Percentiles rank a stretch among this genome's conserved stretches.
Evolutionary conservation across 192 early-diverging fungal genomes (phyloP).

Genomic region (Coemansia sp.): DNA sequence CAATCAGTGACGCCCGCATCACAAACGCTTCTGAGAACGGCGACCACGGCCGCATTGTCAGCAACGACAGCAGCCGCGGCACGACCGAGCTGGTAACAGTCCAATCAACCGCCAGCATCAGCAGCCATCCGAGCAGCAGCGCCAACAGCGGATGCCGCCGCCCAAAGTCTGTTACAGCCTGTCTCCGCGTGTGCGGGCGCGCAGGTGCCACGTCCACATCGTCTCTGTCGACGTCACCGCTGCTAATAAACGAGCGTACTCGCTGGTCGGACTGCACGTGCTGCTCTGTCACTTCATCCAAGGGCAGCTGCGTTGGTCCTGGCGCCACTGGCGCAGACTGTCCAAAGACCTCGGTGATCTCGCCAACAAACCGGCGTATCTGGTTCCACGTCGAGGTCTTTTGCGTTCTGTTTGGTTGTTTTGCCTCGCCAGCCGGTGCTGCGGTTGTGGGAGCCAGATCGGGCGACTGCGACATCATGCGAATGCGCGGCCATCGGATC

Average conservation of each 20-base stretch:
- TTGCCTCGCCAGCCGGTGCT: not conserved
- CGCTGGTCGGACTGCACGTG: not conserved
- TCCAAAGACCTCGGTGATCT: conserved; percentile 46
- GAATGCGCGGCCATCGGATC: conserved; percentile 44
- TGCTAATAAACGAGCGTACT: conserved; percentile 10
- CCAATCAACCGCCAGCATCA: conserved; percentile 34
- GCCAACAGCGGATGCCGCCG: conserved; percentile 22
- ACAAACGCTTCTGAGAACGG: conserved; percentile 18
- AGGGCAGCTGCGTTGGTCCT: not conserved
- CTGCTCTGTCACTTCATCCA: conserved; percentile 2
- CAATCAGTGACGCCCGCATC: conserved; percentile 15
- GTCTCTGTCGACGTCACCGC: not conserved
- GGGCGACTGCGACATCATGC: conserved; percentile 53
- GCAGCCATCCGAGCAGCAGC: conserved; percentile 26
- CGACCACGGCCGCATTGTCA: conserved; percentile 30
- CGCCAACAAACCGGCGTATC: conserved; percentile 27
- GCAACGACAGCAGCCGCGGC: conserved; percentile 22
- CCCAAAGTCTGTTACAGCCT: conserved; percentile 13
- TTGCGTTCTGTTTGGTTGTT: not conserved
- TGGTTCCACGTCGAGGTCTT: conserved; percentile 24
- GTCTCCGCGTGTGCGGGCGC: not conserved
- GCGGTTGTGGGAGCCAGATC: conserved; percentile 18
- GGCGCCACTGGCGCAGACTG: not conserved
- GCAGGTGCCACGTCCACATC: not conserved
- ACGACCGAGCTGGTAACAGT: conserved; percentile 21